Evolutionary conservation across 495 filamentous ascomycete genomes (phyloP), one percentile per base, ranked within the genome.

Genomic region (Aspergillus panamensis): DNA sequence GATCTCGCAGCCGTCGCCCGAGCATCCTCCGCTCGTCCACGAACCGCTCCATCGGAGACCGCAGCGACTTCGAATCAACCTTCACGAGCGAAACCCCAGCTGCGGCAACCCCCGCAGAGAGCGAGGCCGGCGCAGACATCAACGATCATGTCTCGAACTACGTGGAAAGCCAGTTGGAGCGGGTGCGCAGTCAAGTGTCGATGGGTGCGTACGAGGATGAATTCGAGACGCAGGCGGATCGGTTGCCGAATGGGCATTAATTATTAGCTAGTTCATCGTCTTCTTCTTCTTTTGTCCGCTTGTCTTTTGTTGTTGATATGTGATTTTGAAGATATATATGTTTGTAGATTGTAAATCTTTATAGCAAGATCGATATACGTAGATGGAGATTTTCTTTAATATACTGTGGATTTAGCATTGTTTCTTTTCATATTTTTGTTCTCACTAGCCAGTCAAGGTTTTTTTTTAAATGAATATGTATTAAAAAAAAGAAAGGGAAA

Each of bases 21-120:
- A 74, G 78, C 19, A 76, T 94, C 49, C 87, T 92, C 14, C 86
- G 92, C 25, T 92, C 89, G 3, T 94, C 90, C 0, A 95, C 90
- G 4, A 84, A 79, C 19, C 82, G 93, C 14, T 95, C 90, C n/a
- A 92, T 97, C 60, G 86, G 88, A 8, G 83, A 84, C 37, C 83
- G 91, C n/a, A 93, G 88, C 68, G 91, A 94, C 75, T 96, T 87
- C 66, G 82, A 62, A 77, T 82, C 57, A 75, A 81, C 59, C 48
- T 62, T 66, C 19, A 48, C 50, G 8, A 65, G 64, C 6, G 53
- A 58, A 9, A 73, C 68, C 0, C 64, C 69, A 1, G 65, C 62
- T 2, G 62, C 58, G 8, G 70, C 67, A 14, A 52, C 64, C 0
- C 57, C 43, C 7, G 32, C 68, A 12, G 69, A 70, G 19, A 76